Percentiles rank a stretch among this genome's conserved stretches.
phyloP scores from a whole-genome alignment of 2,329 filamentous ascomycete species.

The Trichothecium roseum region DNA sequence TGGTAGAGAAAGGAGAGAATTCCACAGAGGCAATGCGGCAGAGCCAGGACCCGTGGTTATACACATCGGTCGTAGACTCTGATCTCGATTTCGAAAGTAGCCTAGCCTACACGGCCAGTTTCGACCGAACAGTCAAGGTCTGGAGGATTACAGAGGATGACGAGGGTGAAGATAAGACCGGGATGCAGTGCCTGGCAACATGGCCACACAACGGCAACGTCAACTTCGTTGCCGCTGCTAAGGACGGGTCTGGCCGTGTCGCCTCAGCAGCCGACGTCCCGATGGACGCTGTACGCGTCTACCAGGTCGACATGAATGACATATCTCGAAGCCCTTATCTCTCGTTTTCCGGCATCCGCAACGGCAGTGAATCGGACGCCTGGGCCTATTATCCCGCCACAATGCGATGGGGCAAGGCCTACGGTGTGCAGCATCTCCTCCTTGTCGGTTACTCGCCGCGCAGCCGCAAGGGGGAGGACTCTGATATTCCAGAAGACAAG shows the following conservation, averaged over 20 bases:
- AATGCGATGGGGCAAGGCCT: conserved; percentile 47
- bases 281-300: conserved; percentile 45
- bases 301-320: conserved; percentile 29
- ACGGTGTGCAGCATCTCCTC: conserved; percentile 37
- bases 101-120: conserved; percentile 48
- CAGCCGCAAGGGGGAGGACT: conserved; percentile 36
- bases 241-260: conserved; percentile 34
- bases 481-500: conserved; percentile 48
- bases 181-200: conserved; percentile 31
- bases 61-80: conserved; percentile 52
- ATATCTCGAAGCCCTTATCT: conserved; percentile 24
- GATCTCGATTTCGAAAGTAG: conserved; percentile 37
- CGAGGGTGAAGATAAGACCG: conserved; percentile 14
- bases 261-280: conserved; percentile 50
- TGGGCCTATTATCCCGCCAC: conserved; percentile 57
- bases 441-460: conserved; percentile 55
- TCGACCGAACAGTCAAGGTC: conserved; percentile 50
- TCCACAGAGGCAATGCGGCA: conserved; percentile 44
- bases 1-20: conserved; percentile 43
- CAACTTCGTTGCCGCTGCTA: conserved; percentile 50
- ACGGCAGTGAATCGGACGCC: conserved; percentile 27
- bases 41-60: conserved; percentile 53
- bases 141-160: conserved; percentile 32
- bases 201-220: conserved; percentile 50
- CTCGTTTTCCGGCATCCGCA: conserved; percentile 30